Evolutionary conservation across 192 early-diverging fungal genomes (phyloP).

Genomic region (Podila clonocystis): DNA sequence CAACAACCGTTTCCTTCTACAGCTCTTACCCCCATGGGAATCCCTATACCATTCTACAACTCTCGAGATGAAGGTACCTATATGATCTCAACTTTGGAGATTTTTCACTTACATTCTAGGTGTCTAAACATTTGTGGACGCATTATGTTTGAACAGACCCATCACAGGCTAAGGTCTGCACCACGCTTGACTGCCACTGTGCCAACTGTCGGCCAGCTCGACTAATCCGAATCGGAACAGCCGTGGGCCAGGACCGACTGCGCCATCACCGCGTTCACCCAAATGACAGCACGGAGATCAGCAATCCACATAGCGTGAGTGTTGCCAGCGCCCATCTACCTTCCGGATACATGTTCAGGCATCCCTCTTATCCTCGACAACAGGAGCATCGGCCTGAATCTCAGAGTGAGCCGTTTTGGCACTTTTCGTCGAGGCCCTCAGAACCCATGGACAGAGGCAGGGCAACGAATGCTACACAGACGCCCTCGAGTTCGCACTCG

Average conservation of each 20-base stretch:
- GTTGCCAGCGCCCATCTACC: neutral
- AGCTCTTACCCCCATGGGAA: slow-evolving; percentile 2
- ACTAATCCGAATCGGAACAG: slow-evolving; percentile 10
- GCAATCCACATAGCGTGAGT: neutral
- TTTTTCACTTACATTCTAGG: neutral
- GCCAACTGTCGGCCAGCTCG: slow-evolving; percentile 11
- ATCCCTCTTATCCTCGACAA: neutral
- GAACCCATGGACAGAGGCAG: neutral
- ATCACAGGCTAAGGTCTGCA: slow-evolving; percentile 8
- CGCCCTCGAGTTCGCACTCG: neutral
- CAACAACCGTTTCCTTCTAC: neutral
- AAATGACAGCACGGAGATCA: neutral
- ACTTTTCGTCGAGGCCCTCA: neutral
- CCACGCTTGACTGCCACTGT: slow-evolving; percentile 9
- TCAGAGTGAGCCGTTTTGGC: neutral
- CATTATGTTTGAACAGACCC: no score
- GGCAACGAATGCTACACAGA: neutral
- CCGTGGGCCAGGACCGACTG: neutral
- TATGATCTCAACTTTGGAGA: no score
- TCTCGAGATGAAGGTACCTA: neutral
- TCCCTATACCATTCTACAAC: slow-evolving; percentile 12
- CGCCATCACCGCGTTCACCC: neutral
- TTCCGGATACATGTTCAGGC: slow-evolving; percentile 16
- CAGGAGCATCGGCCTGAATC: no score
- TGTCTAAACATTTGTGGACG: neutral